Conservation (phyloP, 306 rosid genomes). For the Quillaja saponaria region DNA sequence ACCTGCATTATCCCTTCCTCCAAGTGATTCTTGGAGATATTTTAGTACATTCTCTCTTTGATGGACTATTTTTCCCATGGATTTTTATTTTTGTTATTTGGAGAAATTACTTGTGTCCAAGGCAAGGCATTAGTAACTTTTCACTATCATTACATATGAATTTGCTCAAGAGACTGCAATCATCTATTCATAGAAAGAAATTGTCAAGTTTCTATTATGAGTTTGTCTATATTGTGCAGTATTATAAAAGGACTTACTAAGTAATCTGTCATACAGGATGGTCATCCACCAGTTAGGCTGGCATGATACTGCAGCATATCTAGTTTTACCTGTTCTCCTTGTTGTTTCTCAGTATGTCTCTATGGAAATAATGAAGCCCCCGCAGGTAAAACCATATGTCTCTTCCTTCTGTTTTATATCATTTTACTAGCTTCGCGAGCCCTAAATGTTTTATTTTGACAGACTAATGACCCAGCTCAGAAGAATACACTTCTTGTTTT, state of each 20-base stretch:
- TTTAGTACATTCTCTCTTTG: conserved; percentile 23
- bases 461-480: conserved; percentile 91
- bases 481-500: conserved; percentile 84
- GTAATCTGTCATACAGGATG: conserved; percentile 64
- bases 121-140: neutral
- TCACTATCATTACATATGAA: neutral
- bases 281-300: conserved; percentile 99
- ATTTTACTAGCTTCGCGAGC: conserved; percentile 23
- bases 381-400: conserved; percentile 59
- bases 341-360: conserved; percentile 79
- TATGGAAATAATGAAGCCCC: conserved; percentile 99
- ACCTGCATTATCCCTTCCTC: too few species aligned
- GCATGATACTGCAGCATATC: conserved; percentile 87
- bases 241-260: neutral
- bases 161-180: neutral
- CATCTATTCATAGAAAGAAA: conserved; percentile 15
- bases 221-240: conserved; percentile 18
- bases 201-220: conserved; percentile 6
- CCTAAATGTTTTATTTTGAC: conserved; percentile 48
- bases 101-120: neutral
- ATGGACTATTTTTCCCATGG: neutral
- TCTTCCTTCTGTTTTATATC: conserved; percentile 27
- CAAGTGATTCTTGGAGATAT: conserved; percentile 15
- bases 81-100: conserved; percentile 4
- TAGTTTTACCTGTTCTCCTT: conserved; percentile 91